These are phyloP conservation scores for Dichomitus squalens DNA, from an alignment of 1,284 basidiomycete species.

Conservation along the genomic window DNA sequence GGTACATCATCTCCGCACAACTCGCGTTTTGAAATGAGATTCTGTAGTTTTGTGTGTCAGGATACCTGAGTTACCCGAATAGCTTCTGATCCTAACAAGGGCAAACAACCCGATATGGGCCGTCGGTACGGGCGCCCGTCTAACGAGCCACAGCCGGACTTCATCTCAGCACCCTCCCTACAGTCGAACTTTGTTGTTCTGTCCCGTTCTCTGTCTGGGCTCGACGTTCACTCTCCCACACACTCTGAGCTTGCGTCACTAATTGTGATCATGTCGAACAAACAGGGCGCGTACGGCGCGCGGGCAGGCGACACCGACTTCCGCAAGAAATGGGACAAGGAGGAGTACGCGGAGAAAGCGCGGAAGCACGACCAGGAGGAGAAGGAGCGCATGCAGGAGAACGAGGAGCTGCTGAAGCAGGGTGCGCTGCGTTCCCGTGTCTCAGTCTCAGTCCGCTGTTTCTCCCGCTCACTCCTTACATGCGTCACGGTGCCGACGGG, in stretches of 20 bases:
- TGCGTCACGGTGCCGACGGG: no score
- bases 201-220: background rate
- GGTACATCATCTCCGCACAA: no score
- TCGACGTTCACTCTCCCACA: background rate
- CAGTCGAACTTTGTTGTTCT: no score
- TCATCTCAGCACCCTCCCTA: no score
- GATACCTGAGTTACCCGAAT: background rate
- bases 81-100: constrained; percentile 9
- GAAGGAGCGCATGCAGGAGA: constrained; percentile 80
- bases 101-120: background rate
- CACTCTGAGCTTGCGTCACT: background rate
- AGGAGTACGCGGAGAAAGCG: constrained; percentile 79
- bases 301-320: constrained; percentile 77
- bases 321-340: constrained; percentile 85
- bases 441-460: background rate
- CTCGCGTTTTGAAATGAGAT: no score
- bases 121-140: no score
- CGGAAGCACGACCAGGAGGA: constrained; percentile 78
- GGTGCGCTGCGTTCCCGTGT: constrained; percentile 46
- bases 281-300: constrained; percentile 59
- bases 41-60: no score
- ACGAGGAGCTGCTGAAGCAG: constrained; percentile 81
- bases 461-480: background rate
- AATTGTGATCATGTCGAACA: constrained; percentile 53
- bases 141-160: no score